Conservation (phyloP, 306 rosid genomes). For the Urtica urens region DNA sequence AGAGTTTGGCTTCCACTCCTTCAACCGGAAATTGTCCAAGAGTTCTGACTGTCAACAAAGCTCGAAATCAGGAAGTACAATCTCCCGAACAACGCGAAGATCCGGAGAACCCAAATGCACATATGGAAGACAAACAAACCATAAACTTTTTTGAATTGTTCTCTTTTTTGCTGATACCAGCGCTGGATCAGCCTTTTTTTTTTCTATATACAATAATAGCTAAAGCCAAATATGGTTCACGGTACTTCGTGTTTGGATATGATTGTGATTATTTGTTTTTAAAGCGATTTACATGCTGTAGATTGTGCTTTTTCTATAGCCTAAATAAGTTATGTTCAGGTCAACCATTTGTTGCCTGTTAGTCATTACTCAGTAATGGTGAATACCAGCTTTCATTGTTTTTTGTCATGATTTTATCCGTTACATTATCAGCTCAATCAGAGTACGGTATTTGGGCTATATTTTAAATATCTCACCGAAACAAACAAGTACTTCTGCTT, state of each 20-base stretch:
- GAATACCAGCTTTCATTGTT: background rate
- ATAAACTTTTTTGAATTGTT: constrained; percentile 27
- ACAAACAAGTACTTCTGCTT: background rate
- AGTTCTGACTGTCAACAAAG: constrained; percentile 70
- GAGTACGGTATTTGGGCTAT: too few species aligned
- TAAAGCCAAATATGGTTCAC: too few species aligned
- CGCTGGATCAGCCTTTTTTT: too few species aligned
- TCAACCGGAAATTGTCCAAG: constrained; percentile 35
- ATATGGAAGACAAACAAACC: constrained; percentile 39
- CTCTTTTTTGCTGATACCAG: constrained; percentile 11
- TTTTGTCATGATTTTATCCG: background rate
- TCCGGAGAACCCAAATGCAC: constrained; percentile 50
- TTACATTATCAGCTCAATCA: too few species aligned
- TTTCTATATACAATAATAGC: too few species aligned
- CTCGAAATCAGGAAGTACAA: constrained; percentile 18
- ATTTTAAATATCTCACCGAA: background rate
- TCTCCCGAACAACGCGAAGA: constrained; percentile 32
- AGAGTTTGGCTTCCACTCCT: constrained; percentile 30
- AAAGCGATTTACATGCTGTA: constrained; percentile 16
- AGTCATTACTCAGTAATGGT: too few species aligned
- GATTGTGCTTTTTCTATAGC: constrained; percentile 17
- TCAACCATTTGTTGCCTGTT: background rate
- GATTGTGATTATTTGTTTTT: background rate
- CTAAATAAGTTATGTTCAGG: background rate
- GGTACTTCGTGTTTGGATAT: constrained; percentile 3